Evolutionary conservation across 164 flowering plant species (phyloP), one percentile per base, ranked within the genome.

Genomic region (Cinnamomum micranthum): DNA sequence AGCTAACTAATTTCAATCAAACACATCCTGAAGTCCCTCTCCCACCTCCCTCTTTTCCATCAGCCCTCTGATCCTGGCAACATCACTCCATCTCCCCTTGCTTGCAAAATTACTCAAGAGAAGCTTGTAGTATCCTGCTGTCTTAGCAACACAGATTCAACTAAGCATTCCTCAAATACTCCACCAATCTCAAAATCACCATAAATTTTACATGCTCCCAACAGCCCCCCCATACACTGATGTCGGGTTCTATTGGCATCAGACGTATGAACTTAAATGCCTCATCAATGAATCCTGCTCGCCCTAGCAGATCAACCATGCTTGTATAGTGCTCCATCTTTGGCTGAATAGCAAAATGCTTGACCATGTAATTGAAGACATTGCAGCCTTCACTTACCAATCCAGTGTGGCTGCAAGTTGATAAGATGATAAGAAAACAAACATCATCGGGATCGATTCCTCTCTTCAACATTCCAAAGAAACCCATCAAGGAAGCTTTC

Each of bases 401-500:
- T 68, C 71, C 78, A 31, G 52, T 55, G 35, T 76, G 74, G 58
- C 74, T 72, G 71, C 78, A 75, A 47, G 73, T 31, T n/a, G 76
- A 68, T 50, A 76, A 69, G 31, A 73, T 25, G 2, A 63, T 20
- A 51, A 79, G 73, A 62, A 79, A 76, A n/a, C 71, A 62, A 19
- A 72, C 3, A 2, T 66, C 71, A 62, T 79, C 78, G 23, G 81
- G 78, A 25, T 50, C 50, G 59, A 69, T 63, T 4, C 73, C 76
- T 51, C 71, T 79, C 81, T 76, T 62, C 74, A 69, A 51, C 78
- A 79, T 79, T 47, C 69, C 51, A 75, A 76, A 76, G 73, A 79
- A 79, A 51, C 25, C 52, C 74, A 69, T 73, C 33, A 76, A 62
- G 50, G 68, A 73, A 65, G 73, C 76, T 65, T 69, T 59, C 51